Base-by-base conservation (phyloP, 2,329 filamentous ascomycete species). In the Hypoxylon sp. region DNA sequence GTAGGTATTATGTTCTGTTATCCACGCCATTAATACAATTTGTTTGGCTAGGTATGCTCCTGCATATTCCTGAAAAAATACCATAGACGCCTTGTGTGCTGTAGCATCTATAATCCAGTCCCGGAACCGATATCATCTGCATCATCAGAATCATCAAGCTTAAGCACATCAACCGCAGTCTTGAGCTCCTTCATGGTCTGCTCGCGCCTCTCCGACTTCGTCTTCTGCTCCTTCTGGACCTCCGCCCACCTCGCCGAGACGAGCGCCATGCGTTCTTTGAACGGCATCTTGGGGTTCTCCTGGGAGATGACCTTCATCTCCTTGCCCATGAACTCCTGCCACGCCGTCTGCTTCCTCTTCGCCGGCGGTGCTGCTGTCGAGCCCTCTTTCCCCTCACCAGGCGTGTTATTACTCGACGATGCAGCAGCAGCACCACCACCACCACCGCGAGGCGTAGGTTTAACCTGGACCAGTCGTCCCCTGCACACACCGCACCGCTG, bases 401-500 rank as follows among this genome's bases (percentile, higher is more conserved):
- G 54, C 66, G 67, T 42, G 52, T 56, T 27, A 23, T 60, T 44
- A 42, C 61, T 19, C 5, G 13, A 21, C 2, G 34, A 35, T 55
- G 55, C 41, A 36, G 52, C 47, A 11, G 38, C 37, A 5, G 45
- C 48, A 1, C 55, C 59, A 1, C 31, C 59, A 1, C 40, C 64
- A 29, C 38, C 55, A 2, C 71, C 74, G 30, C 88, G 77, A 0
- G 91, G 91, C 27, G 81, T 80, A 0, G 93, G 93, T 69, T 90
- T 91, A 6, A 86, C 86, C 78, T 97, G 94, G 62, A 83, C 75
- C 58, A 99, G 71, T 40, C 70, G 69, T 3, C 81, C 78, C 65
- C 85, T 88, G 69, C 93, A 97, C n/a, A 69, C 74, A 1, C 91
- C 91, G 69, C 93, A 97, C 1, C 83, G 81, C 62, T 91, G 86